Evolutionary conservation across 768 basidiomycete species (phyloP), one percentile per base, ranked within the genome.

Genomic region (Wakefieldia striispora): DNA sequence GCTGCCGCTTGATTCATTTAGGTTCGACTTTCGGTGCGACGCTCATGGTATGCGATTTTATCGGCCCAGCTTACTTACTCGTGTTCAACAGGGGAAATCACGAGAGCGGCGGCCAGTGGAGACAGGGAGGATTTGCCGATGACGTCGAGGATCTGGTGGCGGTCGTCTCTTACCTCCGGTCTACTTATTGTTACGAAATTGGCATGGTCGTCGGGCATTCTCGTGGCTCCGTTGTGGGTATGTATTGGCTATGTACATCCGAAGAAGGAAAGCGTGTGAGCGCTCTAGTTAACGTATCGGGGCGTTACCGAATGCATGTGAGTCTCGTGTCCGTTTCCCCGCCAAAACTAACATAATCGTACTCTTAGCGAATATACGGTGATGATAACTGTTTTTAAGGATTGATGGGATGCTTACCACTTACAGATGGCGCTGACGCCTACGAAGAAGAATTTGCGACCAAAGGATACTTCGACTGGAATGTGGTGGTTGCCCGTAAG

Each of bases 11-110:
- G 90, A 93, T 65, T 91, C 88, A 3, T 91, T 92, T 64, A 79
- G 89, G 27, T 91, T 93, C 60, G 90, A 93, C 65, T 93, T 93
- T 69, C 80, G 88, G 88, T 90, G 60, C 48, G 79, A 34, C 4
- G 12, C 24, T 37, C 20, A n/a, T 35, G 29, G 61, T 38, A n/a
- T 39, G 17, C 27, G 21, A 31, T 33, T 36, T 36, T 45, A 12
- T 44, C 40, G 40, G 34, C 16, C 29, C 21, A 7, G 48, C 43
- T 36, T 39, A 49, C 42, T 36, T 39, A 49, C 41, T 51, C 50
- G 50, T 45, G 14, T 33, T 9, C 37, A 36, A 6, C 51, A 91
- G 89, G 43, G 89, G 88, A 17, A 86, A 83, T 67, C 82, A 88
- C 63, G 90, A 92, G 70, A 84, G 84, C 5, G 74, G 78, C 13